A percentile compares a stretch with the other conserved stretches of the same genome.
Conservation (phyloP, 2,329 filamentous ascomycete species). For the Furcasterigmium sp. region DNA sequence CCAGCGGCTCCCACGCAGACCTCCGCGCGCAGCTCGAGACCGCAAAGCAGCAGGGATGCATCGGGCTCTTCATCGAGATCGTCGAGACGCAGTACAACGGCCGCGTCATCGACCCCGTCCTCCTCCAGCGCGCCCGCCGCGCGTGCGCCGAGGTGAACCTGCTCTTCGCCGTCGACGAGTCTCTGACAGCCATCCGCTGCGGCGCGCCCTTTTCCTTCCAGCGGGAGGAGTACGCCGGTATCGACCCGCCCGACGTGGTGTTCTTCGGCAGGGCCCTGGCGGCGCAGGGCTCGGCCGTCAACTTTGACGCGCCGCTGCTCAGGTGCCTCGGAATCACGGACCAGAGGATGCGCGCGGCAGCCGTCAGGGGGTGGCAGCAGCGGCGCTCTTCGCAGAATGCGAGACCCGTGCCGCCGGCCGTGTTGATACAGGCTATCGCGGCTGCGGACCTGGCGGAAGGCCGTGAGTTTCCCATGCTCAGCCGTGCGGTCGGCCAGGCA, state of each 20-base stretch:
- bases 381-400: background rate
- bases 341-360: background rate
- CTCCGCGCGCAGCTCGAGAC: constrained; percentile 11
- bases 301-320: constrained; percentile 5
- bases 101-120: constrained; percentile 10
- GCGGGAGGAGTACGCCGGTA: constrained; percentile 13
- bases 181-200: constrained; percentile 16
- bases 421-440: constrained; percentile 5
- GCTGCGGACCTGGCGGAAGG: constrained; percentile 2
- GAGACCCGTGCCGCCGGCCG: constrained; percentile 5
- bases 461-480: constrained; percentile 7
- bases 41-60: constrained; percentile 15
- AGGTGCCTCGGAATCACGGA: constrained; percentile 1
- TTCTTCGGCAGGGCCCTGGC: constrained; percentile 15
- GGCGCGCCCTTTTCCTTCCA: constrained; percentile 21
- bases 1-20: constrained; percentile 10
- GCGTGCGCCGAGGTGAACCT: constrained; percentile 12
- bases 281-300: constrained; percentile 4
- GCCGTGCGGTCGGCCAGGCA: constrained; percentile 5
- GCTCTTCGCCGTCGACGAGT: constrained; percentile 16
- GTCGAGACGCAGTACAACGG: constrained; percentile 17
- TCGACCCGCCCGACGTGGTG: constrained; percentile 13
- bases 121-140: constrained; percentile 9
- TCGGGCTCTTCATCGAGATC: constrained; percentile 16
- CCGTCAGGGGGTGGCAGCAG: constrained; percentile 7